Conservation (phyloP, 1,139 yeast species). For the Pichia sp. region DNA sequence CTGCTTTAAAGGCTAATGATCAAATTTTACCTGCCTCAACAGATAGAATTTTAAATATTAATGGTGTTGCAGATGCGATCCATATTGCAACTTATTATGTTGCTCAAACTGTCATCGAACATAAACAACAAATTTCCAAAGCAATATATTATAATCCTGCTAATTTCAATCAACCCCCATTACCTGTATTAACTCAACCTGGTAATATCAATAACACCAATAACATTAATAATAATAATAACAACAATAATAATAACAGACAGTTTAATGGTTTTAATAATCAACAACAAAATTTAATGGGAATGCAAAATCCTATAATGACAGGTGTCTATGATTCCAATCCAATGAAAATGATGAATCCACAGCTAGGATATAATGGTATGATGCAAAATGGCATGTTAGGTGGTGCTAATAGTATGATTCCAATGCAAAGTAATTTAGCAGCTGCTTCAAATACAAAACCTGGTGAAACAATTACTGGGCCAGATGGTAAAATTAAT, state of each 20-base stretch:
- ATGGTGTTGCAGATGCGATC: conserved; percentile 83
- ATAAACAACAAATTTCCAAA: conserved; percentile 47
- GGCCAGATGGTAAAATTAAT: conserved; percentile 42
- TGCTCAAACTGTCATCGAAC: conserved; percentile 59
- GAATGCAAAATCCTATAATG: background rate
- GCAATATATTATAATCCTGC: conserved; percentile 63
- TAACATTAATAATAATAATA: conserved; percentile 1
- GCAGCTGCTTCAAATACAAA: conserved; percentile 14
- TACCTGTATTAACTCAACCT: conserved; percentile 10
- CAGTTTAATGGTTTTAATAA: conserved; percentile 3
- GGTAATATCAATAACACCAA: background rate
- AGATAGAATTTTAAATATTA: conserved; percentile 65
- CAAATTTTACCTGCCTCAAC: conserved; percentile 71
- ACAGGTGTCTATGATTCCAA: background rate
- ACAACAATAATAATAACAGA: background rate
- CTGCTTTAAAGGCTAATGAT: conserved; percentile 72
- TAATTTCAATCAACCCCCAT: conserved; percentile 28
- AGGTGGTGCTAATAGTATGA: background rate
- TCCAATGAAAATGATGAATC: conserved; percentile 1
- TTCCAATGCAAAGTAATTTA: conserved; percentile 2
- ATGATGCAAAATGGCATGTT: conserved; percentile 1
- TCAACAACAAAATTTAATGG: conserved; percentile 10
- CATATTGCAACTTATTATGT: conserved; percentile 78
- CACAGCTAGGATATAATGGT: conserved; percentile 2
- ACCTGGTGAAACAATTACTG: conserved; percentile 18